Conservation (phyloP, 305 asterid species). For the Solanum hybrid region DNA sequence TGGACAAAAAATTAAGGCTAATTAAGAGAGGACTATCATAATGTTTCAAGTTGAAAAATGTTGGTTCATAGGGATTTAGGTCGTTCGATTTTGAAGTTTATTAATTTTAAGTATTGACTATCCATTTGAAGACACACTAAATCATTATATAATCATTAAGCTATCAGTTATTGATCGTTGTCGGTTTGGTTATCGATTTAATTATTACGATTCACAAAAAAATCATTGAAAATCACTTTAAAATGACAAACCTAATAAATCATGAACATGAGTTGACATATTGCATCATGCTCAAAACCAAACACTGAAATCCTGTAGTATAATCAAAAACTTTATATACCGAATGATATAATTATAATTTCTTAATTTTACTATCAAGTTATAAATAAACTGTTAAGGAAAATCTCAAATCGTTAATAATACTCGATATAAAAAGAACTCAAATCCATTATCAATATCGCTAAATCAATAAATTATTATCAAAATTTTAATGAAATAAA, state of each 20-base stretch:
- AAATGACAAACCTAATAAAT: neutral
- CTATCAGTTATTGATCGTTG: neutral
- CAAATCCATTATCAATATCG: neutral
- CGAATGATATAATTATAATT: neutral
- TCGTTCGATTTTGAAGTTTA: neutral
- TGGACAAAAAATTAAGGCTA: neutral
- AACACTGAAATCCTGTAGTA: neutral
- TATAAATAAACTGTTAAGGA: neutral
- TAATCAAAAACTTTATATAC: neutral
- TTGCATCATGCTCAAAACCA: neutral
- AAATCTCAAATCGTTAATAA: neutral
- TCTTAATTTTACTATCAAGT: neutral
- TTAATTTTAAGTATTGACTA: neutral
- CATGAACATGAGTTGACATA: neutral
- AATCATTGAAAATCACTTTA: neutral
- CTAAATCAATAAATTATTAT: neutral
- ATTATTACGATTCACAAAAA: neutral
- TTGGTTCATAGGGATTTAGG: neutral
- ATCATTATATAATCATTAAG: neutral
- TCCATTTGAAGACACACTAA: accelerated
- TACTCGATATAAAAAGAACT: neutral
- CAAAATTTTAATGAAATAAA: neutral
- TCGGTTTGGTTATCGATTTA: too few species aligned
- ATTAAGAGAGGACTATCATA: neutral
- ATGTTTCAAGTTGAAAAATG: neutral